These are phyloP conservation scores for Fusarium mexicanum DNA, from an alignment of 2,329 filamentous ascomycete species.

Conservation along the genomic window DNA sequence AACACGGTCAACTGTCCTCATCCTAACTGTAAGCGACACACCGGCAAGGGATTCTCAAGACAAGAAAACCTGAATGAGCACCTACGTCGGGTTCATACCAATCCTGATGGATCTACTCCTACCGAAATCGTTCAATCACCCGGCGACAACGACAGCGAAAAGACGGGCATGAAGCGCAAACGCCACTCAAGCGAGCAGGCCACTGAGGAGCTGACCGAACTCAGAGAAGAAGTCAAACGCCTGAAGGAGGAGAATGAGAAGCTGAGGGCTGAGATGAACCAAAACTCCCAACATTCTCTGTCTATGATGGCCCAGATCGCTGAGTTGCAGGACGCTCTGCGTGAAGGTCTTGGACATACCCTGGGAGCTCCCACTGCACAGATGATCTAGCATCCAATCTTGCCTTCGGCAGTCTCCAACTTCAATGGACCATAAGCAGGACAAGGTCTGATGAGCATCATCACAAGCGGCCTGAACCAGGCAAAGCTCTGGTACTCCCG, in stretches of 20 bases:
- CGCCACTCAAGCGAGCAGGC: conserved; percentile 47
- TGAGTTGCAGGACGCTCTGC: conserved; percentile 56
- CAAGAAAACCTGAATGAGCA: conserved; percentile 96
- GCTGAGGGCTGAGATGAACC: conserved; percentile 60
- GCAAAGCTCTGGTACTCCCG: conserved; percentile 3
- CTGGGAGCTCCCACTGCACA: conserved; percentile 53
- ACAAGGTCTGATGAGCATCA: not conserved
- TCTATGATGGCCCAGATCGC: conserved; percentile 61
- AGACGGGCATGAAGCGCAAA: conserved; percentile 60
- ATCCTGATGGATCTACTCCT: conserved; percentile 51
- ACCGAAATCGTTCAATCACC: conserved; percentile 51
- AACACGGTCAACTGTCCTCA: conserved; percentile 89
- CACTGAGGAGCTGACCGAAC: conserved; percentile 59
- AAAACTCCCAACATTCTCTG: conserved; percentile 57
- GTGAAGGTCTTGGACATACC: conserved; percentile 48
- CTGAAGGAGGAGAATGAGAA: conserved; percentile 72
- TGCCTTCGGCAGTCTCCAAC: not conserved
- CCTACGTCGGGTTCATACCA: conserved; percentile 85
- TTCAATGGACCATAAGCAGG: not conserved
- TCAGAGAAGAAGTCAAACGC: conserved; percentile 73
- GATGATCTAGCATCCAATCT: conserved; percentile 49
- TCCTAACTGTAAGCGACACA: conserved; percentile 86
- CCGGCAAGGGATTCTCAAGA: conserved; percentile 88
- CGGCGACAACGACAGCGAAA: conserved; percentile 60
- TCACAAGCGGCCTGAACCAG: not conserved